Evolutionary conservation across 2,329 filamentous ascomycete species (phyloP).

Genomic region (Trichoderma oligosporum): DNA sequence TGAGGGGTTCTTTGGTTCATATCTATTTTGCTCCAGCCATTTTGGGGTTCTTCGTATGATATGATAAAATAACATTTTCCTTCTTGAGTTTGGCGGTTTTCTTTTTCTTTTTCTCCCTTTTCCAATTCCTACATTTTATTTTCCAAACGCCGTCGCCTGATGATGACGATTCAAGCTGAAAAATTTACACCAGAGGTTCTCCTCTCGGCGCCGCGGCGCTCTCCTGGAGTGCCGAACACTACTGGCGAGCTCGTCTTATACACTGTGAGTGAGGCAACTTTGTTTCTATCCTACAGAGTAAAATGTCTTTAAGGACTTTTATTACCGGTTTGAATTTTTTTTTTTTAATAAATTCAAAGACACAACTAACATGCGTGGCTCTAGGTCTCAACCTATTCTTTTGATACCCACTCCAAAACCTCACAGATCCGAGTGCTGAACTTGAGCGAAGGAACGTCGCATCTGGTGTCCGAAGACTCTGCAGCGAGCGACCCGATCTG

Average conservation of each 20-base stretch:
- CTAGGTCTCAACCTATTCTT: slow-evolving; percentile 71
- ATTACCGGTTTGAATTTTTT: no score
- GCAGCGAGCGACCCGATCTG: slow-evolving; percentile 69
- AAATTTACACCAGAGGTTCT: slow-evolving; percentile 76
- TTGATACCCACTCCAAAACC: slow-evolving; percentile 66
- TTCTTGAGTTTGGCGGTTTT: neutral
- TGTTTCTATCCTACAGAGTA: no score
- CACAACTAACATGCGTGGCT: neutral
- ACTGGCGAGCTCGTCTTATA: slow-evolving; percentile 63
- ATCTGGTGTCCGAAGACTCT: slow-evolving; percentile 60
- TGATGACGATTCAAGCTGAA: slow-evolving; percentile 66
- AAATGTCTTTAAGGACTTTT: neutral
- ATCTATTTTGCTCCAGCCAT: neutral
- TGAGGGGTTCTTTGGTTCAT: slow-evolving; percentile 6
- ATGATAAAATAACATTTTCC: neutral
- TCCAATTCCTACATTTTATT: neutral
- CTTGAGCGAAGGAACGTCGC: slow-evolving; percentile 61
- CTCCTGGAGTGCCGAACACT: slow-evolving; percentile 64
- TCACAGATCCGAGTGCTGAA: slow-evolving; percentile 69
- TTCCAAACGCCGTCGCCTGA: slow-evolving; percentile 23
- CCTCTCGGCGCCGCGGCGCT: slow-evolving; percentile 70
- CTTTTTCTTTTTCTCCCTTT: neutral
- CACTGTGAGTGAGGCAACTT: slow-evolving; percentile 41
- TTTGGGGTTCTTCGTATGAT: slow-evolving; percentile 11
- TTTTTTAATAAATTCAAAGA: neutral